phyloP scores from a whole-genome alignment of 257 asterid genomes.

The Solanum etuberosum region DNA sequence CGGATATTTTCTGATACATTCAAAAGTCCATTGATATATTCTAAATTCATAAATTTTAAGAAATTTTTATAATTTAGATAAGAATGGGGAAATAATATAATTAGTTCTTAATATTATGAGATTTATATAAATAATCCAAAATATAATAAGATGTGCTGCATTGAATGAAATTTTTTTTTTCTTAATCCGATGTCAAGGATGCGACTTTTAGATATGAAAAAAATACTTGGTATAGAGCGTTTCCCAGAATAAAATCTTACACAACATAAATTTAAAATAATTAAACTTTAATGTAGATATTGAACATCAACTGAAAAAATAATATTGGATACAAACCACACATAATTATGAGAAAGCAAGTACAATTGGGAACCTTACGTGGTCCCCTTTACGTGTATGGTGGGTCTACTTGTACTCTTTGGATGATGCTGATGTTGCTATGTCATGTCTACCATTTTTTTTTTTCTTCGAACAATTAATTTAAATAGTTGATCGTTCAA shows the following conservation, averaged over 20 bases:
- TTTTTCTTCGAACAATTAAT: accelerated
- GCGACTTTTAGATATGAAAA: too few species aligned
- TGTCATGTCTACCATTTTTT: not conserved
- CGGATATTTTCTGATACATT: too few species aligned
- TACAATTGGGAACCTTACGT: not conserved
- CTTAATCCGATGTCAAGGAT: not conserved
- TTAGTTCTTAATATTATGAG: too few species aligned
- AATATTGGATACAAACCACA: not conserved
- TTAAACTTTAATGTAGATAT: accelerated
- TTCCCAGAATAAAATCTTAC: not conserved
- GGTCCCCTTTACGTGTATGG: not conserved
- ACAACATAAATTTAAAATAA: too few species aligned
- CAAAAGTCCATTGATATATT: accelerated
- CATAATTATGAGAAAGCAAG: not conserved
- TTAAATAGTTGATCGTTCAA: too few species aligned
- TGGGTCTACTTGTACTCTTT: not conserved
- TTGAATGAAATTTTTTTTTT: too few species aligned
- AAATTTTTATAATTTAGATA: too few species aligned
- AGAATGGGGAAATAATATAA: not conserved
- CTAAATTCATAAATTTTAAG: too few species aligned
- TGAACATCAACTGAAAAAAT: accelerated
- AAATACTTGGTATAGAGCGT: too few species aligned
- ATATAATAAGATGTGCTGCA: not conserved
- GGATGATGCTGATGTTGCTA: not conserved
- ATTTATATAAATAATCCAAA: too few species aligned